Base-by-base conservation (phyloP, 106 monocot genomes). In the Ottelia alismoides region DNA sequence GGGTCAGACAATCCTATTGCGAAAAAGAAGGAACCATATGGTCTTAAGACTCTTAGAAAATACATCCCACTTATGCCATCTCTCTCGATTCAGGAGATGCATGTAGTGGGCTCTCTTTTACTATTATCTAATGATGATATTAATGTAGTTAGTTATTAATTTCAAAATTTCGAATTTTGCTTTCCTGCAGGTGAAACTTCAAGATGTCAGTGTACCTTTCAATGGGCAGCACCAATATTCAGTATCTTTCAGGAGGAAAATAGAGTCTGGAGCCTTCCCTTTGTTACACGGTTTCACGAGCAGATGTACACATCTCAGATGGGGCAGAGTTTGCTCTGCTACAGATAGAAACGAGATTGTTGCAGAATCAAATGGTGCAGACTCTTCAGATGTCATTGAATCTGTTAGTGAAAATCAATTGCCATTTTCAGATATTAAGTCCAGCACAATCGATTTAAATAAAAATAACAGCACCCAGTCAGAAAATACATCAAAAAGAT, bases 401-500 rank as follows among this genome's bases (percentile, higher is more conserved):
- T 10, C 43, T 20, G 47, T 0, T 20, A 49, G 26, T 21, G 27
- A 23, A 45, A 50, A 49, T n/a, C 60, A 55, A 21, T 40, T 45
- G 27, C 11, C 45, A 56, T 66, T 63, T 60, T 35, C 65, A 35
- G 30, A 55, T 53, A 16, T 35, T 20, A 51, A 61, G 28, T 45
- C 59, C 2, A 46, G 55, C 25, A 26, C 25, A 28, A 61, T 64
- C 23, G 61, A 44, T n/a, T 25, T 47, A 25, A 63, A 49, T 30
- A 57, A 59, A 51, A 28, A 28, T 45, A 21, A 10, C 43, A 44
- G 0, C 47, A 1, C 58, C 44, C 18, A 52, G 43, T n/a, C n/a
- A n/a, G n/a, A n/a, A n/a, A 11, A 31, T 10, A 18, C 31, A 40
- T 40, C 54, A 4, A 92, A 78, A 53, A 69, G 71, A 47, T 14